A percentile compares a stretch with the other conserved stretches of the same genome.
phyloP scores from a whole-genome alignment of 768 basidiomycete genomes.

The Roridomyces roridus region DNA sequence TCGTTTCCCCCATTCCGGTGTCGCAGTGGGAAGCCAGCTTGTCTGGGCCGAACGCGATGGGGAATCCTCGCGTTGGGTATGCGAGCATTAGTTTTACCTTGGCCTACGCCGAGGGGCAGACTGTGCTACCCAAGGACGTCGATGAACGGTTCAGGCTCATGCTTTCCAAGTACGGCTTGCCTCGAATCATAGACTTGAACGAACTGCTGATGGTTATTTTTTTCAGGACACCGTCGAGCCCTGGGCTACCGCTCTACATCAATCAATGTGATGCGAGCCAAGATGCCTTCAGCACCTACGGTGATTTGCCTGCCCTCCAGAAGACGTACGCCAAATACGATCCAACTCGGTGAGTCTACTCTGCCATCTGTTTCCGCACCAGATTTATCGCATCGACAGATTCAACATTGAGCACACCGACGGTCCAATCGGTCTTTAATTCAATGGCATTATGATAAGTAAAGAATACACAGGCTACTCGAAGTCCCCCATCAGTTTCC shows the following conservation, averaged over 20 bases:
- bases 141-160: not conserved
- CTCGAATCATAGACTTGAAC: not conserved
- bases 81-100: slow-evolving; percentile 4
- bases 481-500: too few relatives aligned
- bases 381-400: not conserved
- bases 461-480: too few relatives aligned
- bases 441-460: too few relatives aligned
- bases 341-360: slow-evolving; percentile 40
- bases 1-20: slow-evolving; percentile 42
- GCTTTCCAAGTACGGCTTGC: slow-evolving; percentile 32
- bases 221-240: not conserved
- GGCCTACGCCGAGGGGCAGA: not conserved
- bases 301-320: slow-evolving; percentile 39
- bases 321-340: slow-evolving; percentile 49
- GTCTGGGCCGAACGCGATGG: slow-evolving; percentile 4
- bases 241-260: slow-evolving; percentile 27
- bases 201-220: not conserved
- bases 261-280: slow-evolving; percentile 47
- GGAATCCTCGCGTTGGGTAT: slow-evolving; percentile 11
- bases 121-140: not conserved
- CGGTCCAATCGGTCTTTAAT: slow-evolving; percentile 19
- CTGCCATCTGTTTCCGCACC: not conserved
- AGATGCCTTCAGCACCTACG: slow-evolving; percentile 46
- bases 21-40: slow-evolving; percentile 36
- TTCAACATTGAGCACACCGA: slow-evolving; percentile 17